Evolutionary conservation across 169 alveolate genomes (phyloP).

Genomic region (Plasmodium blacklocki): DNA sequence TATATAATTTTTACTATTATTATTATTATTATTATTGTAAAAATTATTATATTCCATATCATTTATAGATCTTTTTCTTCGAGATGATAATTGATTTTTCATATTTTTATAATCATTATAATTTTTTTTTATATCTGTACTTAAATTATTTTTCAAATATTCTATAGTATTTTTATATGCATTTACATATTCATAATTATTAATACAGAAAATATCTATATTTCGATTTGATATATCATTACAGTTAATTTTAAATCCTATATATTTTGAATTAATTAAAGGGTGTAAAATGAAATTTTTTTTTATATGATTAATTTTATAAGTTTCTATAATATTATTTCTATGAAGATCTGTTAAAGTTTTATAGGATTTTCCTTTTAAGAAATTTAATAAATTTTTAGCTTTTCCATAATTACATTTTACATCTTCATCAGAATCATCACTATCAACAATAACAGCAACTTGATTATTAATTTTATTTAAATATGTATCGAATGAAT

Average conservation of each 20-base stretch:
- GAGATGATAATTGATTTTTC: constrained; percentile 6
- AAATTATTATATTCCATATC: background rate
- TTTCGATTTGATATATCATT: constrained; percentile 51
- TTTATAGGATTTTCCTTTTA: constrained; percentile 34
- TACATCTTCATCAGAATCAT: constrained; percentile 73
- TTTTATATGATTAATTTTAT: constrained; percentile 17
- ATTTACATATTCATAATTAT: constrained; percentile 62
- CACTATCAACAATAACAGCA: constrained; percentile 63
- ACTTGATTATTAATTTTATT: constrained; percentile 45
- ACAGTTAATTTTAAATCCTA: constrained; percentile 68
- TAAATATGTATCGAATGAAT: constrained; percentile 38
- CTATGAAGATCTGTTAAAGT: background rate
- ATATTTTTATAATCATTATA: constrained; percentile 24
- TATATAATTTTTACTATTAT: constrained; percentile 14
- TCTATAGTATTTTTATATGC: constrained; percentile 62
- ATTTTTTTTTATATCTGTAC: constrained; percentile 22
- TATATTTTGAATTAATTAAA: constrained; percentile 53
- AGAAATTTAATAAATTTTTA: constrained; percentile 38
- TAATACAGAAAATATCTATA: constrained; percentile 62
- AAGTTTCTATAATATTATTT: constrained; percentile 17
- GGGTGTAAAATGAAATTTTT: constrained; percentile 63
- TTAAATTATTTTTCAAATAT: constrained; percentile 48
- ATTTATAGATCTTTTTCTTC: background rate
- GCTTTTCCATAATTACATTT: constrained; percentile 29
- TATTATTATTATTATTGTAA: background rate